A percentile compares a stretch with the other conserved stretches of the same genome.
These are phyloP conservation scores for Penicillium sp. DNA, from an alignment of 2,329 filamentous ascomycete species.

Conservation along the genomic window DNA sequence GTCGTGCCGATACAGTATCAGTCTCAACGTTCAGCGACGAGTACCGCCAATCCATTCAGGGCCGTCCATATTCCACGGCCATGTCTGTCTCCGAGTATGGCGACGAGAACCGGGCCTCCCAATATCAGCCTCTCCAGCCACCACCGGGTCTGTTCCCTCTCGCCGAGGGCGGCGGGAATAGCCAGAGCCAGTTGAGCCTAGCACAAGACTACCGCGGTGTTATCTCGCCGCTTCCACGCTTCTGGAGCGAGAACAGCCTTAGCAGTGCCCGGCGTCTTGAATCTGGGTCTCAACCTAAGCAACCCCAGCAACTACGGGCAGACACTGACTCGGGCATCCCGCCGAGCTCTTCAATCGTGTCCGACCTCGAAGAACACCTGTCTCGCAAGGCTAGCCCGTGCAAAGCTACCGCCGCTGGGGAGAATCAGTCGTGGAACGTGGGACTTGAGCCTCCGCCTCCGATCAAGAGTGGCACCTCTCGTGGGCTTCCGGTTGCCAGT, in stretches of 20 bases:
- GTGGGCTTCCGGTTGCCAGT: conserved; percentile 25
- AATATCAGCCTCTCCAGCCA: conserved; percentile 33
- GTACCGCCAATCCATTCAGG: conserved; percentile 31
- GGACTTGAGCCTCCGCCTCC: conserved; percentile 19
- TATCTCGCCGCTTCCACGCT: conserved; percentile 39
- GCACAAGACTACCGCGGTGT: conserved; percentile 41
- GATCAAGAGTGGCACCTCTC: conserved; percentile 13
- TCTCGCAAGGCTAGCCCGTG: conserved; percentile 16
- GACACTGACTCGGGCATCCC: conserved; percentile 17
- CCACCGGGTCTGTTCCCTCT: conserved; percentile 24
- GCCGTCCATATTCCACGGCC: conserved; percentile 36
- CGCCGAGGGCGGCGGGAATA: conserved; percentile 21
- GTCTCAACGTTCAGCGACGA: conserved; percentile 36
- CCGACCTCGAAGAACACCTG: conserved; percentile 27
- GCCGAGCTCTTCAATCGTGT: conserved; percentile 25
- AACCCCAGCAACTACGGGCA: neutral
- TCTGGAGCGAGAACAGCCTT: conserved; percentile 40
- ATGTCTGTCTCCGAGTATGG: conserved; percentile 40
- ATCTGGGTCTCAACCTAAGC: conserved; percentile 17
- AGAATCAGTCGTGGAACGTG: conserved; percentile 13
- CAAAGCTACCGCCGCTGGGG: conserved; percentile 7
- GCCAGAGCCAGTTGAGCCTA: conserved; percentile 38
- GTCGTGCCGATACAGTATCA: conserved; percentile 38
- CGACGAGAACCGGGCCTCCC: conserved; percentile 35
- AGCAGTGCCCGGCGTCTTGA: conserved; percentile 27